Percentiles rank a stretch among this genome's conserved stretches.
Conservation (phyloP, 2,329 filamentous ascomycete genomes). For the Cadophora malorum region DNA sequence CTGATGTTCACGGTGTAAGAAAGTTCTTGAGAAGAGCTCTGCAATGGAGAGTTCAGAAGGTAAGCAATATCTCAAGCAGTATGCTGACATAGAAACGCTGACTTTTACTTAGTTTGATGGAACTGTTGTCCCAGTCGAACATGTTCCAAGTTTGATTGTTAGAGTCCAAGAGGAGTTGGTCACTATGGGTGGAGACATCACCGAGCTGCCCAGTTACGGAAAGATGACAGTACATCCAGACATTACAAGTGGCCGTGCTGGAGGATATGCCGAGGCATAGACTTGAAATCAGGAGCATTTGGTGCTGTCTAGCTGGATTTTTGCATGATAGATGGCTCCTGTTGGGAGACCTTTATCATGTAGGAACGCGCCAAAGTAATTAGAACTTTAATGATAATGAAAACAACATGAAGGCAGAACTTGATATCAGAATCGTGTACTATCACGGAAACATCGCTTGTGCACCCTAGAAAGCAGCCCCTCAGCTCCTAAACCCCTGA, state of each 20-base stretch:
- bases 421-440: neutral
- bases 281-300: neutral
- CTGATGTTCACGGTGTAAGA: constrained; percentile 27
- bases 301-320: neutral
- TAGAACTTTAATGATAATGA: neutral
- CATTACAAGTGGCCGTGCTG: constrained; percentile 32
- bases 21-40: constrained; percentile 36
- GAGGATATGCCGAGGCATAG: constrained; percentile 25
- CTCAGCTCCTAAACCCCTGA: neutral
- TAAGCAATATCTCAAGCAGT: constrained; percentile 22
- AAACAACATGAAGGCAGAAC: neutral
- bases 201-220: constrained; percentile 37
- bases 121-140: constrained; percentile 27
- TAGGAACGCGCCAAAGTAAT: no score
- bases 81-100: neutral
- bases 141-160: constrained; percentile 32
- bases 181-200: constrained; percentile 28
- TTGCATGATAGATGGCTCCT: neutral
- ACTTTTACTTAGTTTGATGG: constrained; percentile 32
- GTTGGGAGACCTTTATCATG: neutral
- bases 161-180: constrained; percentile 37
- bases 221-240: constrained; percentile 36
- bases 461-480: neutral
- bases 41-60: constrained; percentile 41
- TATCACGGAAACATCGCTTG: neutral